Base-by-base conservation (phyloP, 345 rosid genomes). In the Hypericum androsaemum region DNA sequence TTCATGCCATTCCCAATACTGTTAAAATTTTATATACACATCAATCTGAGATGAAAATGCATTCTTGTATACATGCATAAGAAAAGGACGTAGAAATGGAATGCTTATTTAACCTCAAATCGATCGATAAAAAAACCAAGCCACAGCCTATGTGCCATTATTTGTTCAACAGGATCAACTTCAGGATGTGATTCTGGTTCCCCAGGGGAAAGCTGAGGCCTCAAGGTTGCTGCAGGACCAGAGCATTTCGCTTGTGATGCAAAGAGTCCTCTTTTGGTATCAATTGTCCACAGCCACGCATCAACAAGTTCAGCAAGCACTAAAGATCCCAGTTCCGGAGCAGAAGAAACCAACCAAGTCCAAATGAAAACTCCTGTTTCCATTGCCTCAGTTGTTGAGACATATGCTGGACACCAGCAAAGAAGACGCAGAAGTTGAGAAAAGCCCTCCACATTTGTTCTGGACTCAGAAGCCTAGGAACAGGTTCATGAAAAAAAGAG, bases 261-360 rank as follows among this genome's bases (percentile, higher is more conserved):
- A 73, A 94, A 92, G 56, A 94, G 86, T 54, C 99, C 99, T 48
- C 94, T 80, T 65, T 86, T 94, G 10, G 92, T 94, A 64, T 94
- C 99, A 60, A 94, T 86, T 73, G 97, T 94, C 99, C 99, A 94
- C 62, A 94, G 69, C 99, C 99, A 94, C 47, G 99, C 99, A 86
- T 94, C 99, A 64, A 94, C 97, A 62, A 94, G 97, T 73, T 94
- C 99, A 3, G 94, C 95, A 69, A 94, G 92, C 70, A 94, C 83
- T 58, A 94, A 82, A 60, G 95, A 83, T 35, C 89, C 99, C 54
- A 86, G 71, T 69, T 82, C 86, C 8, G 99, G 95, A 64, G 99
- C 97, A 57, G 97, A 88, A 60, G 99, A 85, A 70, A 94, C 97
- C 72, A 94, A 68, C 99, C 99, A 94, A 56, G 97, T 86, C 99